Base-by-base conservation (phyloP, 2,329 filamentous ascomycete species). In the Colletotrichum simmondsii region DNA sequence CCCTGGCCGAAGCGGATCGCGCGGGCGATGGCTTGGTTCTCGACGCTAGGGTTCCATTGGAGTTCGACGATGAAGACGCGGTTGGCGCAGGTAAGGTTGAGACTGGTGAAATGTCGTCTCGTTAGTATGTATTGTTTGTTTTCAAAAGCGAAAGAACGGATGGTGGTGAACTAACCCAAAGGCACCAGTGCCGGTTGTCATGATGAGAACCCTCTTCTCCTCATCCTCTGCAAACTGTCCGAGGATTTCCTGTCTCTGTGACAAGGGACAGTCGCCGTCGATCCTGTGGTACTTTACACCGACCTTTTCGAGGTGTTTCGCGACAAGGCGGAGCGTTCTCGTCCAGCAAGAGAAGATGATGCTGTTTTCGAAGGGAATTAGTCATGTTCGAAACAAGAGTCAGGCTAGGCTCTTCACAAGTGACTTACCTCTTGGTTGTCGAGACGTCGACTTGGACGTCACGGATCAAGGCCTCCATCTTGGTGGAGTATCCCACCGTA, bases 1-100 rank as follows among this genome's bases (percentile, higher is more conserved):
- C 77, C 75, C 70, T 89, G 88, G 0, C 86, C 85, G 0, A 89
- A 78, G 0, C 87, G 83, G 3, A 87, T 77, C 0, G 85, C 86
- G 12, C 87, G 79, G 0, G 82, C 86, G 14, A 90, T 84, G 0
- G 87, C 88, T 67, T 90, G 88, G 14, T 83, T 83, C 70, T 89
- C 88, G 0, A 88, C 83, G 2, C 82, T 85, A 0, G 87, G 87
- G 52, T 89, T 90, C 87, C 87, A 90, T 30, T 90, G 88, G 0
- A 86, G 83, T 62, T 90, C 88, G 0, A 89, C 78, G 3, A 90
- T 84, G 70, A 87, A 87, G 0, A 90, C 83, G 0, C 84, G 81
- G 56, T 85, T 87, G 0, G 87, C 87, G 0, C 80, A 81, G 0
- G 85, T 83, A 3, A 89, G 79, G n/a, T 89, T 88, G 0, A 89